Percentiles rank a stretch among this genome's conserved stretches.
phyloP scores from a whole-genome alignment of 2,329 filamentous ascomycete species.

The Sphaerulina populicola region DNA sequence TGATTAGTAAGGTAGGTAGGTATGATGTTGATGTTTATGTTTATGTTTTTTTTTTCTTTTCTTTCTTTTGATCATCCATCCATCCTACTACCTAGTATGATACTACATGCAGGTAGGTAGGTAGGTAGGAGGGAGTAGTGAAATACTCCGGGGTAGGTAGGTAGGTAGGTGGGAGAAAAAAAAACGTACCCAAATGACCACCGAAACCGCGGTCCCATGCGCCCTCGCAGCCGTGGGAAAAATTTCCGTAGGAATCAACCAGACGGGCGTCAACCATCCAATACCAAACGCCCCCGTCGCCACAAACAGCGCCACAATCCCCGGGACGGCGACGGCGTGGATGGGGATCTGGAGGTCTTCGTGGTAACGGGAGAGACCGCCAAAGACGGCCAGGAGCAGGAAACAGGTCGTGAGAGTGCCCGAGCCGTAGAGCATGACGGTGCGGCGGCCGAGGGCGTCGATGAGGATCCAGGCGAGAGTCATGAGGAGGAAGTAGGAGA shows the following conservation, averaged over 20 bases:
- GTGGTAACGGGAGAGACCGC: slow-evolving; percentile 41
- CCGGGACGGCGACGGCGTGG: slow-evolving; percentile 43
- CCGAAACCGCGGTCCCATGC: slow-evolving; percentile 48
- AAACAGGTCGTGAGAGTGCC: slow-evolving; percentile 44
- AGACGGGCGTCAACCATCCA: slow-evolving; percentile 52
- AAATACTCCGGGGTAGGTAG: too few species aligned
- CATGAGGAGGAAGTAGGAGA: slow-evolving; percentile 55
- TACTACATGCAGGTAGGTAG: too few species aligned
- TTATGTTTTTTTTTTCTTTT: too few species aligned
- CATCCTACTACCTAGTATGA: too few species aligned
- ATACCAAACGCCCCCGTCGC: slow-evolving; percentile 55
- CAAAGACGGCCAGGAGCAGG: slow-evolving; percentile 46
- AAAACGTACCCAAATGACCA: slow-evolving; percentile 42
- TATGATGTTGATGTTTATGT: not conserved
- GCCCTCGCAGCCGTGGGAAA: slow-evolving; percentile 49
- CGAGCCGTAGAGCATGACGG: slow-evolving; percentile 48
- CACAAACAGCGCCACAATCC: slow-evolving; percentile 47
- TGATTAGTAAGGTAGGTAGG: too few species aligned
- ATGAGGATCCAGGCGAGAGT: slow-evolving; percentile 54
- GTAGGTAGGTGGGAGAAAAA: too few species aligned
- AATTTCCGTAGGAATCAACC: slow-evolving; percentile 54
- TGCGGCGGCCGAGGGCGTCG: slow-evolving; percentile 48
- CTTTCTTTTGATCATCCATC: too few species aligned
- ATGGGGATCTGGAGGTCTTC: slow-evolving; percentile 34
- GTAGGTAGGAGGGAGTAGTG: too few species aligned